Conservation (phyloP, 2,329 filamentous ascomycete genomes). For the Ophiostoma tasmaniense region DNA sequence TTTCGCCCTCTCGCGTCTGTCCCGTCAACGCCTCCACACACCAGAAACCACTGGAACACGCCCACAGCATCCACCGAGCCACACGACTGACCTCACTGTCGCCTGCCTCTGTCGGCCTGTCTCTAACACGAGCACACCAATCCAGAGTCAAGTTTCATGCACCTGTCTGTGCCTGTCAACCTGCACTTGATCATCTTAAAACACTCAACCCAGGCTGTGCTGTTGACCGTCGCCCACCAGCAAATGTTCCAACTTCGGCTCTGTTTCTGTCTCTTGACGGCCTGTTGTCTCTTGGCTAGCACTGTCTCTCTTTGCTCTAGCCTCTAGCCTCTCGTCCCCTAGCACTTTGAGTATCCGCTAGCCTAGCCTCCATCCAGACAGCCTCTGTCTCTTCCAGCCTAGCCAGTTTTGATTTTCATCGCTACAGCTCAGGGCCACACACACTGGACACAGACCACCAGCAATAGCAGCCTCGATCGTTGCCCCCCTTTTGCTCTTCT, state of each 20-base stretch:
- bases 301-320: not conserved
- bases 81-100: not conserved
- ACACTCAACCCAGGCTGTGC: not conserved
- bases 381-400: not conserved
- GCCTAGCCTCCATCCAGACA: not conserved
- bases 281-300: not conserved
- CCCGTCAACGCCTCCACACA: constrained; percentile 9
- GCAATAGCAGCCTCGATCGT: not conserved
- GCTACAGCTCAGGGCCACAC: constrained; percentile 1
- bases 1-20: constrained; percentile 9
- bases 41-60: not conserved
- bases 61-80: not conserved
- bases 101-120: not conserved
- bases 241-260: not conserved
- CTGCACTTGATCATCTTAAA: not conserved
- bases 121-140: not conserved
- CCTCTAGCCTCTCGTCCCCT: not conserved
- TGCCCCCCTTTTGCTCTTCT: constrained; percentile 2
- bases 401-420: not conserved
- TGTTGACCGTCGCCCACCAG: not conserved
- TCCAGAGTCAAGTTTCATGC: not conserved
- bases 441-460: not conserved
- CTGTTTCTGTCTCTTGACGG: not conserved
- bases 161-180: not conserved
- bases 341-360: not conserved